These are phyloP conservation scores for Ophiobolus disseminans DNA, from an alignment of 2,329 filamentous ascomycete genomes.

Conservation along the genomic window DNA sequence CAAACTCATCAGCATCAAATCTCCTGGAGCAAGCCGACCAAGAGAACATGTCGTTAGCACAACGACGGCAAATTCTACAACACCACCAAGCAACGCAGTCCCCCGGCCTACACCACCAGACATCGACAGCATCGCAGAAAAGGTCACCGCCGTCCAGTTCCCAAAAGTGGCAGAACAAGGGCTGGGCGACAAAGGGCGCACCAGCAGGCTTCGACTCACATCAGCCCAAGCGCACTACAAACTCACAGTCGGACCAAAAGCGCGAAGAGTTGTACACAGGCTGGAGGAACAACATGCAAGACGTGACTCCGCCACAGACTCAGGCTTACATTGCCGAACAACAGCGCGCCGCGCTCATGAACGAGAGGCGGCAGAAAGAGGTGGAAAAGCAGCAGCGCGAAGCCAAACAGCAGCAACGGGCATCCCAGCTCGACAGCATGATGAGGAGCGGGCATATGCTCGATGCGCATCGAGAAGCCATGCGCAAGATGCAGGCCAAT, in stretches of 20 bases:
- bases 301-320: constrained; percentile 27
- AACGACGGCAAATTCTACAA: constrained; percentile 58
- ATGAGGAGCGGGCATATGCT: constrained; percentile 80
- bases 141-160: constrained; percentile 32
- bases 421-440: constrained; percentile 72
- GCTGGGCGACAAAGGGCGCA: constrained; percentile 27
- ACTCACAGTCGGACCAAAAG: constrained; percentile 35
- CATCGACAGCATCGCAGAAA: constrained; percentile 17
- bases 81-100: constrained; percentile 31
- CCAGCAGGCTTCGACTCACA: constrained; percentile 47
- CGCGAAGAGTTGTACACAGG: constrained; percentile 45
- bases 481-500: constrained; percentile 77
- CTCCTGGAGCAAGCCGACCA: constrained; percentile 42
- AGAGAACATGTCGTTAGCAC: constrained; percentile 75
- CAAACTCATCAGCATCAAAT: constrained; percentile 36
- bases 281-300: constrained; percentile 46
- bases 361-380: constrained; percentile 69
- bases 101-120: constrained; percentile 17
- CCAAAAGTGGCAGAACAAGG: constrained; percentile 42
- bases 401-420: constrained; percentile 63
- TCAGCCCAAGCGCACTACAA: constrained; percentile 41
- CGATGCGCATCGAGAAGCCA: constrained; percentile 77
- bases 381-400: constrained; percentile 66
- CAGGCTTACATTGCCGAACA: constrained; percentile 41
- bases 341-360: constrained; percentile 58